Conservation (phyloP, 1,284 basidiomycete species). For the Tylopilus sp. region DNA sequence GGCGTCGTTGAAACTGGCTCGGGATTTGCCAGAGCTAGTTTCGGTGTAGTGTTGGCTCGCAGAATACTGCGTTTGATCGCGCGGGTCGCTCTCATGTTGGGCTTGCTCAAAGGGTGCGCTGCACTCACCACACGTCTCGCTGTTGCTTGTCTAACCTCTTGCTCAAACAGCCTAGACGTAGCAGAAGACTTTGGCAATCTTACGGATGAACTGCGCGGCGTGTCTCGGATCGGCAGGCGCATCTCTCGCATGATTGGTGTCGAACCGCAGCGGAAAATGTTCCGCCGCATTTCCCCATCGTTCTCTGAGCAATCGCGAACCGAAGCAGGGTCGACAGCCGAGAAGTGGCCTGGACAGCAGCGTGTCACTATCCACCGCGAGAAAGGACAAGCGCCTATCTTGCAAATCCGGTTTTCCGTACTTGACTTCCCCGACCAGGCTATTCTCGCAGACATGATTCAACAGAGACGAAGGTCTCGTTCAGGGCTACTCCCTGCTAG, state of each 20-base stretch:
- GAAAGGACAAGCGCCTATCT: constrained; percentile 48
- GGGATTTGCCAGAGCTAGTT: constrained; percentile 57
- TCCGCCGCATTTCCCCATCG: constrained; percentile 40
- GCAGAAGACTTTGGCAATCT: constrained; percentile 43
- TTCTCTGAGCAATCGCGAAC: constrained; percentile 8
- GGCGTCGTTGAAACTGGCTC: constrained; percentile 60
- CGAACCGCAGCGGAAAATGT: constrained; percentile 46
- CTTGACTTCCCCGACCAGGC: constrained; percentile 44
- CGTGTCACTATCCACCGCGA: constrained; percentile 57
- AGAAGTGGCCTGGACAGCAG: constrained; percentile 19
- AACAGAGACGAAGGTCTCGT: constrained; percentile 15
- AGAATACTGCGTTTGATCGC: constrained; percentile 55
- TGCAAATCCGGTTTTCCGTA: constrained; percentile 60
- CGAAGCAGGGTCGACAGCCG: neutral
- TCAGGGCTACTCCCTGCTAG: constrained; percentile 9
- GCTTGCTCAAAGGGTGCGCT: constrained; percentile 61
- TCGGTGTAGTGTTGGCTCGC: constrained; percentile 50
- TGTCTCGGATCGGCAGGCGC: constrained; percentile 23
- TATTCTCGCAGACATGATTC: constrained; percentile 32
- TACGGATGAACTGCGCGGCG: constrained; percentile 34
- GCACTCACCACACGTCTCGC: neutral
- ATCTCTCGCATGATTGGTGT: constrained; percentile 45
- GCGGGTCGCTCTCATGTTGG: constrained; percentile 53
- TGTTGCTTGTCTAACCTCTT: neutral
- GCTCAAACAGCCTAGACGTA: constrained; percentile 38